Base-by-base conservation (phyloP, 139 green algal species). In the Closterium sp. region DNA sequence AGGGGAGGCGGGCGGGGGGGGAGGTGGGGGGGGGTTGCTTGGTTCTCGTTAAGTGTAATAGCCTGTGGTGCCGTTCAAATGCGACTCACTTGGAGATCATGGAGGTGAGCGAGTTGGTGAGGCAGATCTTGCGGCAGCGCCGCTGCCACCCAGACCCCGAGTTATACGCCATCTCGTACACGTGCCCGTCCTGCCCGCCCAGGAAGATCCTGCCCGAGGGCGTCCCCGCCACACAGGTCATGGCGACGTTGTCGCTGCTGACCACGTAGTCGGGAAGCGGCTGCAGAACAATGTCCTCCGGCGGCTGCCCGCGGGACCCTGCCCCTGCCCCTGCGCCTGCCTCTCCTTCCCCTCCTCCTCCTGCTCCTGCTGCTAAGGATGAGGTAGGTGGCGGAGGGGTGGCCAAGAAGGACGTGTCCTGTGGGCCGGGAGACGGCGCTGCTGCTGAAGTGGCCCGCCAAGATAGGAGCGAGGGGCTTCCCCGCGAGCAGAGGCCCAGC, bases 141-240 rank as follows among this genome's bases (percentile, higher is more conserved):
- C 95, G 96, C 69, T 94, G 88, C 97, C 97, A 98, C 30, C 87
- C 95, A 36, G 96, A 96, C 3, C 91, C 91, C 0, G 91, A 91
- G 19, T 55, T 84, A 94, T 99, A 99, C 84, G 94, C 64, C 30
- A 99, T 69, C 94, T 99, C 98, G 93, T 99, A 99, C 92, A 99
- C 93, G 88, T 98, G 95, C 4, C 97, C 97, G 90, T 99, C 97
- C 0, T 91, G 92, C 3, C 98, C 98, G 19, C 98, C 98, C 85
- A 98, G 30, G 93, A 99, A 99, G 64, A 99, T 97, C 30, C 98
- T 94, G 2, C 97, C 97, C 16, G 33, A 38, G 9, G 91, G 33
- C n/a, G 93, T 96, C 31, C 92, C 85, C 0, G 93, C 94, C n/a
- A 97, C 95, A 28, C 94, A 95, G 28, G 95, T 96, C 93, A 98